Base-by-base conservation (phyloP, 179 eudicot genomes). In the Beta lomatogona region DNA sequence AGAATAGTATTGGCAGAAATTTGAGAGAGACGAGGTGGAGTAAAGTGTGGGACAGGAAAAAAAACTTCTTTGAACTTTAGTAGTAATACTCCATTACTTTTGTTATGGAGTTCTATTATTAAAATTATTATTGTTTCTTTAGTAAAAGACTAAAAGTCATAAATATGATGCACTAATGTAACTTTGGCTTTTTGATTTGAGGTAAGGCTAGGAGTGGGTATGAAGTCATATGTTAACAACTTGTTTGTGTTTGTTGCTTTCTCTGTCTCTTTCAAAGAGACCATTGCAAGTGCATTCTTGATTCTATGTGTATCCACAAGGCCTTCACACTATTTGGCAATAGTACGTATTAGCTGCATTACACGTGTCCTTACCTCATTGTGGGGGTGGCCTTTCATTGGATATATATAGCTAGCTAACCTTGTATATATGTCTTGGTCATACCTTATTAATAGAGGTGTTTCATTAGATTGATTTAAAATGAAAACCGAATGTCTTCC, bases 181-280 rank as follows among this genome's bases (percentile, higher is more conserved):
- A 48, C 2, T 46, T 66, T 78, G 61, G 50, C 73, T 48, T 66
- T 25, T 12, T 8, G 19, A 45, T 13, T 60, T 12, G 70, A 14
- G n/a, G 28, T 15, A 67, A 65, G 18, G 78, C 9, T 41, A 76
- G 36, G 69, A 59, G 71, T 71, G 77, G 82, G 70, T 71, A 16
- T 80, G 82, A 22, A 52, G 77, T 73, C 77, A 71, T 79, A 71
- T 72, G 77, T 50, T 72, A 19, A 80, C 61, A 72, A 71, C 59
- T 21, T 71, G 46, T 46, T 58, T 36, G 21, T 48, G 77, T 59
- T 79, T 13, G 82, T 79, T 79, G 77, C 82, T 71, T 60, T 80
- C 69, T 18, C 25, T 80, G 82, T 80, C 82, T 80, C 71, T 80
- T 80, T 80, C 77, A 71, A 18, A 9, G 77, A 75, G 76, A 79